Evolutionary conservation across 2,329 filamentous ascomycete species (phyloP).

Genomic region (Pyrenochaeta sp.): DNA sequence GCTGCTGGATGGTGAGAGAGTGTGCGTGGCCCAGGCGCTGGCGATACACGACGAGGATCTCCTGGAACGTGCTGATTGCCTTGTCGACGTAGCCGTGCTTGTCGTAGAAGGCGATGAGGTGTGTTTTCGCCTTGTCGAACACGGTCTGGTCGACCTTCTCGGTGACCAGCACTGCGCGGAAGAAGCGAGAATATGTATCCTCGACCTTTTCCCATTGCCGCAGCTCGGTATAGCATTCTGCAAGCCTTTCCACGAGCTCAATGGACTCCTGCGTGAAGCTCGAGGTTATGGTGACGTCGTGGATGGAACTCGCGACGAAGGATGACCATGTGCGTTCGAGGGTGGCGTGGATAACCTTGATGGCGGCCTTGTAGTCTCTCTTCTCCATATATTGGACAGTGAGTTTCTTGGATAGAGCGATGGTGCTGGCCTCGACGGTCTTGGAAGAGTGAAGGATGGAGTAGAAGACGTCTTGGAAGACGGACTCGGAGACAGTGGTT

Average conservation of each 20-base stretch:
- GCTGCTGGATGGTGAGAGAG: constrained; percentile 55
- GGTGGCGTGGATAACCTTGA: constrained; percentile 54
- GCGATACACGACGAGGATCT: constrained; percentile 47
- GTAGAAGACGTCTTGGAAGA: constrained; percentile 55
- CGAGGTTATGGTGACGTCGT: constrained; percentile 54
- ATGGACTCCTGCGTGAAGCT: constrained; percentile 56
- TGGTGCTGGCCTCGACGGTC: constrained; percentile 50
- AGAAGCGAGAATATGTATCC: constrained; percentile 49
- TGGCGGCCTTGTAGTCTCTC: constrained; percentile 57
- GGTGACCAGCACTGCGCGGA: constrained; percentile 46
- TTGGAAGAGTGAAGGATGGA: constrained; percentile 49
- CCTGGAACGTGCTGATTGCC: constrained; percentile 45
- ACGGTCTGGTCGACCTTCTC: constrained; percentile 35
- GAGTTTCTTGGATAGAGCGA: constrained; percentile 52
- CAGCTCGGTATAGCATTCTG: constrained; percentile 54
- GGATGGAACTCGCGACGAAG: constrained; percentile 53
- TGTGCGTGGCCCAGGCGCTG: constrained; percentile 45
- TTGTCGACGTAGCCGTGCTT: constrained; percentile 48
- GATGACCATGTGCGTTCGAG: constrained; percentile 57
- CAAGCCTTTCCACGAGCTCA: constrained; percentile 56
- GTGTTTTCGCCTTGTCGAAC: constrained; percentile 45
- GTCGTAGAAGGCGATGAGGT: constrained; percentile 49
- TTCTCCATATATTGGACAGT: constrained; percentile 54
- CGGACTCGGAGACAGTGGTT: constrained; percentile 51
- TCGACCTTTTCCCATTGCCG: constrained; percentile 48